A percentile compares a stretch with the other conserved stretches of the same genome.
Conservation (phyloP, 331 rosid species). For the Telfairia occidentalis region DNA sequence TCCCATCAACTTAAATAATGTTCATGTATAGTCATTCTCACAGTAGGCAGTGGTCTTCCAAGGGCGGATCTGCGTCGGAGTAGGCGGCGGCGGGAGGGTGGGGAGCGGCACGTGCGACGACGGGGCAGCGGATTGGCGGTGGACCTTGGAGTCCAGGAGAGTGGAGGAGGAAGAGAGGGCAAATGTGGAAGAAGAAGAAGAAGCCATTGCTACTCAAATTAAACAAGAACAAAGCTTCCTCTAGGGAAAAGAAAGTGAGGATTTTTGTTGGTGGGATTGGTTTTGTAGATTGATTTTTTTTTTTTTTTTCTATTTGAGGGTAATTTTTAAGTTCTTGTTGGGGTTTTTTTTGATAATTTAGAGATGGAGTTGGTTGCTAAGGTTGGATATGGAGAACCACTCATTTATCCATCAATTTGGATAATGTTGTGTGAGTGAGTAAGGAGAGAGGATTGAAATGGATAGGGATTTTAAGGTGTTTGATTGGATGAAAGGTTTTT, state of each 20-base stretch:
- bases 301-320: background rate
- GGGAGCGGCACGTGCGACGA: conserved; percentile 68
- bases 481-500: conserved; percentile 30
- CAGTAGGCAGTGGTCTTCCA: conserved; percentile 52
- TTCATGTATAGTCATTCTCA: conserved; percentile 24
- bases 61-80: conserved; percentile 43
- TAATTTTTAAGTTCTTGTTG: background rate
- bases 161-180: conserved; percentile 72
- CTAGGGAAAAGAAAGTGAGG: background rate
- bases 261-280: conserved; percentile 6
- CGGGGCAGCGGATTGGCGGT: conserved; percentile 39
- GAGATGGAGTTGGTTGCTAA: conserved; percentile 12
- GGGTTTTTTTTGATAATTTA: background rate
- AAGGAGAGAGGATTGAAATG: conserved; percentile 22
- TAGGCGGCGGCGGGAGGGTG: conserved; percentile 43
- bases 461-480: conserved; percentile 56
- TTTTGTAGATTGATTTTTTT: conserved; percentile 3
- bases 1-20: background rate
- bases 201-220: conserved; percentile 39
- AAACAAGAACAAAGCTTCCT: background rate
- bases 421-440: conserved; percentile 29
- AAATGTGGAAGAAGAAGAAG: conserved; percentile 61
- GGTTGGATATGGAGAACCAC: conserved; percentile 41
- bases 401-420: conserved; percentile 33
- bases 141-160: conserved; percentile 51